Evolutionary conservation across 106 monocot genomes (phyloP), one percentile per base, ranked within the genome.

Genomic region (Gastrodia elata): DNA sequence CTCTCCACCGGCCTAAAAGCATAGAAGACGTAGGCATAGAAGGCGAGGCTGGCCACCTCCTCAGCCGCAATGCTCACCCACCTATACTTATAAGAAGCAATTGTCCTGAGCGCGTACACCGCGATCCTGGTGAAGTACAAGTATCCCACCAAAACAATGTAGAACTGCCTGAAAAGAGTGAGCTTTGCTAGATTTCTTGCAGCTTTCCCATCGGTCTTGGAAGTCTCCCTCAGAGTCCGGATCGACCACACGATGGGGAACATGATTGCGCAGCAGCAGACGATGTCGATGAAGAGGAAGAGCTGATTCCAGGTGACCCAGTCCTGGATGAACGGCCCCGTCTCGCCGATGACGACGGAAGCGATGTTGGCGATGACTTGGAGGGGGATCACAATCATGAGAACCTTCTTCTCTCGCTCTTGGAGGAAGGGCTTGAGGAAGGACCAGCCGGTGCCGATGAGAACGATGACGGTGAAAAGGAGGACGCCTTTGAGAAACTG

Each of bases 181-280:
- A 96, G 88, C 84, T 96, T 96, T 0, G 90, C 84, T 6, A 96
- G 80, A 46, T 88, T 96, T 75, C 87, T 82, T 0, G 92, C 92
- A 4, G 96, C 96, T 80, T 96, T 96, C 16, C 96, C 96, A 43
- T 96, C 96, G 0, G 96, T 96, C 74, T 96, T 96, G 0, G 96
- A 96, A 8, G 92, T 88, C 79, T 96, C 96, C 55, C 84, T 80
- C 74, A 96, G 79, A 3, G 88, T 68, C 42, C 82, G 61, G 58
- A 96, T 96, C 15, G 92, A 96, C 96, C 96, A 96, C 2, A 96
- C 78, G 15, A 96, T 90, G 1, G 96, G 96, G 76, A 96, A 90
- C 70, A 96, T 71, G 8, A 96, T 86, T 2, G 92, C 92, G 37
- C 92, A 96, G 74, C 96, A 96, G 71, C 96, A 96, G 38, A 82